These are phyloP conservation scores for Capsicum rhomboideum DNA, from an alignment of 257 asterid genomes.

Conservation along the genomic window DNA sequence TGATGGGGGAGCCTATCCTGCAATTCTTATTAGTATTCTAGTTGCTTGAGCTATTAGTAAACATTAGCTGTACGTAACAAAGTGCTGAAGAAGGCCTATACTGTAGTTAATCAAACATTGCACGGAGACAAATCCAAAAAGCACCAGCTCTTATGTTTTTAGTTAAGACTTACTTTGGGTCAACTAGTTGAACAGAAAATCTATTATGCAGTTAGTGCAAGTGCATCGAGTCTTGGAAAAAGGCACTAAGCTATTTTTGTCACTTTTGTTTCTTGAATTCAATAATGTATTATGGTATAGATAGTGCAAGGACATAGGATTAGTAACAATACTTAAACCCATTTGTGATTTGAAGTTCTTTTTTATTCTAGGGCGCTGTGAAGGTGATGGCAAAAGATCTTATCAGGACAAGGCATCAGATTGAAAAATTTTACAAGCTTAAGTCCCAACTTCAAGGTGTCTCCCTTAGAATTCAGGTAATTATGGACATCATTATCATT, in stretches of 20 bases:
- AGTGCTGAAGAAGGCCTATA: background rate
- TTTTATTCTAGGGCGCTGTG: conserved; percentile 83
- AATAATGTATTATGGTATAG: background rate
- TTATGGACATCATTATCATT: background rate
- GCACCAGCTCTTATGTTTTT: background rate
- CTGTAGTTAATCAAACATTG: too few species aligned
- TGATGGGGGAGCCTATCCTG: background rate
- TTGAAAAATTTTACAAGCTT: conserved; percentile 92
- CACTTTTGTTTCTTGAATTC: background rate
- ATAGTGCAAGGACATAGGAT: background rate
- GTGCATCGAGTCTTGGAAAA: background rate
- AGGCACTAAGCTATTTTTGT: background rate
- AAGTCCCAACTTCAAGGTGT: conserved; percentile 99
- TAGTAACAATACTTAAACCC: background rate
- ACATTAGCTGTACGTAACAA: background rate
- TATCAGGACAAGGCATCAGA: conserved; percentile 90
- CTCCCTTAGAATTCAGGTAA: conserved; percentile 94
- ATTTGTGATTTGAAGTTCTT: conserved; percentile 16
- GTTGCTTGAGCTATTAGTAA: background rate
- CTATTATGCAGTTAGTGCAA: background rate
- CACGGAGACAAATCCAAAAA: too few species aligned
- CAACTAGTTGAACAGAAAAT: background rate
- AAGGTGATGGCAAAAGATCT: conserved; percentile 99
- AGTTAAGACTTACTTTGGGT: background rate
- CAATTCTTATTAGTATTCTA: background rate